These are phyloP conservation scores for Yamadazyma atlantica DNA, from an alignment of 1,139 yeast genomes.

Conservation along the genomic window DNA sequence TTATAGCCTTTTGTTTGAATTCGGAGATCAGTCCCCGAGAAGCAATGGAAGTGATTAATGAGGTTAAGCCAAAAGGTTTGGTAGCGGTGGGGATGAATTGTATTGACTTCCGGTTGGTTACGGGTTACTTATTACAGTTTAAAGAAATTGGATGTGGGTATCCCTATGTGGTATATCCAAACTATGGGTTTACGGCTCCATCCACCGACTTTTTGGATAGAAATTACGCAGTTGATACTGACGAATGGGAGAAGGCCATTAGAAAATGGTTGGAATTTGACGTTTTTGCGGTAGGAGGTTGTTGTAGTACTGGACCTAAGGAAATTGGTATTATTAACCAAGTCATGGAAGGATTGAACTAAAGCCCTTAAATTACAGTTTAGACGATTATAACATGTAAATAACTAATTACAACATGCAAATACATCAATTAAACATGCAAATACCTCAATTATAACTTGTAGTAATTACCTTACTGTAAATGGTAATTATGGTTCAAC, in stretches of 20 bases:
- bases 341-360: not conserved
- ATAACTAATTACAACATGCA: not conserved
- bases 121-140: conserved; percentile 12
- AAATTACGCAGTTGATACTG: conserved; percentile 11
- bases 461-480: too few relatives aligned
- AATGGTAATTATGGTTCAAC: too few relatives aligned
- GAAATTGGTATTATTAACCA: conserved; percentile 27
- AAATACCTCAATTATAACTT: too few relatives aligned
- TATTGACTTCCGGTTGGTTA: conserved; percentile 26
- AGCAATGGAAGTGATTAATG: conserved; percentile 16
- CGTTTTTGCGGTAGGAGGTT: conserved; percentile 52
- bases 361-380: not conserved
- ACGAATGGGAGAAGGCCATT: conserved; percentile 30
- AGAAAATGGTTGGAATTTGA: conserved; percentile 32
- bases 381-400: not conserved
- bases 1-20: conserved; percentile 30
- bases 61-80: conserved; percentile 14
- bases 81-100: conserved; percentile 44
- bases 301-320: conserved; percentile 54
- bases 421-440: too few relatives aligned
- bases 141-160: conserved; percentile 4
- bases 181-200: conserved; percentile 35
- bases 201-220: conserved; percentile 15
- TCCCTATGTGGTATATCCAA: conserved; percentile 38
- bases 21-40: conserved; percentile 17